Conservation (phyloP, 495 filamentous ascomycete species). For the Aspergillus saccharolyticus region DNA sequence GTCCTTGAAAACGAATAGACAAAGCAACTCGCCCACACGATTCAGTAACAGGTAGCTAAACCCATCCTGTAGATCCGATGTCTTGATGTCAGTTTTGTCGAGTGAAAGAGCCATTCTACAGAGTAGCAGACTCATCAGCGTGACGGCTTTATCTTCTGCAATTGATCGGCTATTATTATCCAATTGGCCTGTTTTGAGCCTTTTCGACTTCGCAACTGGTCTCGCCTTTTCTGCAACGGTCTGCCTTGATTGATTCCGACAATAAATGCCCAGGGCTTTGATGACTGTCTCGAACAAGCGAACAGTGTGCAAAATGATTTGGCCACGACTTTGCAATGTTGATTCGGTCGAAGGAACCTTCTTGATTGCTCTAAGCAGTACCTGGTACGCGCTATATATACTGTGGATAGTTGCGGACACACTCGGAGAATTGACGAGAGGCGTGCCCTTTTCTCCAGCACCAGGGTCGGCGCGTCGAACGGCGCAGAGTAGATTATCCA, state of each 20-base stretch:
- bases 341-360: slow-evolving; percentile 24
- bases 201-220: slow-evolving; percentile 7
- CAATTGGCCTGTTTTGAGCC: not conserved
- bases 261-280: slow-evolving; percentile 26
- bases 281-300: slow-evolving; percentile 37
- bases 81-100: slow-evolving; percentile 19
- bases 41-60: slow-evolving; percentile 31
- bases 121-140: slow-evolving; percentile 20
- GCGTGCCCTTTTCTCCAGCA: slow-evolving; percentile 2
- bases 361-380: slow-evolving; percentile 28
- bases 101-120: slow-evolving; percentile 27
- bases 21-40: slow-evolving; percentile 36
- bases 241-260: slow-evolving; percentile 18
- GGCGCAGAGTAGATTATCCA: slow-evolving; percentile 16
- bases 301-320: slow-evolving; percentile 37
- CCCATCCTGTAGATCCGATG: slow-evolving; percentile 35
- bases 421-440: slow-evolving; percentile 13
- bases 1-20: slow-evolving; percentile 33
- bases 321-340: slow-evolving; percentile 13
- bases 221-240: not conserved
- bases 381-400: slow-evolving; percentile 21
- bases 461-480: slow-evolving; percentile 2
- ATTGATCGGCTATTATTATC: not conserved
- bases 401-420: slow-evolving; percentile 15
- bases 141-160: slow-evolving; percentile 17